Percentiles rank a stretch among this genome's conserved stretches.
Evolutionary conservation across 495 filamentous ascomycete species (phyloP).

Genomic region (Trichoderma gamsii): DNA sequence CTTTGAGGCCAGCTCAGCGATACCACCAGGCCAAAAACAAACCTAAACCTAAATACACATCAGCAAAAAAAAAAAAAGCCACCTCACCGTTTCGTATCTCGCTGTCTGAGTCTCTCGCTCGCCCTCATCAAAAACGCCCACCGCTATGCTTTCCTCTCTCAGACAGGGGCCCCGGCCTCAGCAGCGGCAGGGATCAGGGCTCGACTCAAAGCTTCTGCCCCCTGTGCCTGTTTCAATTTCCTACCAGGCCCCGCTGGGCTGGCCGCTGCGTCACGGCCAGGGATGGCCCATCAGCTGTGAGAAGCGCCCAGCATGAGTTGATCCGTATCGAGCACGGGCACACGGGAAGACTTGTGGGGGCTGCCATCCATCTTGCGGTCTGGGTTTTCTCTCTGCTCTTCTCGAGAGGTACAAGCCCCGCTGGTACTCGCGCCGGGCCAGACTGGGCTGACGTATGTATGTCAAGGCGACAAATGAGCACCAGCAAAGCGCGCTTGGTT

Average conservation of each 20-base stretch:
- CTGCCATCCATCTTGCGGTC: slow-evolving; percentile 12
- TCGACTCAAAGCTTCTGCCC: background rate
- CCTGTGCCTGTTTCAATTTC: slow-evolving; percentile 16
- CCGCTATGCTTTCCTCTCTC: background rate
- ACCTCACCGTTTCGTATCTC: slow-evolving; percentile 9
- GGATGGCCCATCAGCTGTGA: background rate
- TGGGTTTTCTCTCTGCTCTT: background rate
- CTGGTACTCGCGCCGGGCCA: background rate
- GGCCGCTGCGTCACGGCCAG: slow-evolving; percentile 13
- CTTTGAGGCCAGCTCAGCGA: too few relatives aligned
- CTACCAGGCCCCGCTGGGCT: slow-evolving; percentile 10
- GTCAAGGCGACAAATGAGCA: background rate
- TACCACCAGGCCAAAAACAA: too few relatives aligned
- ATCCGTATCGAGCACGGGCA: slow-evolving; percentile 3
- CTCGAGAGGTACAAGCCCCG: slow-evolving; percentile 5
- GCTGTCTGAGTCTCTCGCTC: background rate
- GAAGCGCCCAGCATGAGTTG: slow-evolving; percentile 5
- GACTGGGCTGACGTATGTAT: slow-evolving; percentile 9
- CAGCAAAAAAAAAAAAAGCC: background rate
- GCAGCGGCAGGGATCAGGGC: slow-evolving; percentile 3
- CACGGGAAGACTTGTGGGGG: background rate
- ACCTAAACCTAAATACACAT: too few relatives aligned
- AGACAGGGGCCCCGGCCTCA: background rate
- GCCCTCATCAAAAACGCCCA: background rate
- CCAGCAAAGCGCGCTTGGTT: background rate